A percentile compares a stretch with the other conserved stretches of the same genome.
phyloP scores from a whole-genome alignment of 192 early-diverging fungal species.

The Lobosporangium transversale region DNA sequence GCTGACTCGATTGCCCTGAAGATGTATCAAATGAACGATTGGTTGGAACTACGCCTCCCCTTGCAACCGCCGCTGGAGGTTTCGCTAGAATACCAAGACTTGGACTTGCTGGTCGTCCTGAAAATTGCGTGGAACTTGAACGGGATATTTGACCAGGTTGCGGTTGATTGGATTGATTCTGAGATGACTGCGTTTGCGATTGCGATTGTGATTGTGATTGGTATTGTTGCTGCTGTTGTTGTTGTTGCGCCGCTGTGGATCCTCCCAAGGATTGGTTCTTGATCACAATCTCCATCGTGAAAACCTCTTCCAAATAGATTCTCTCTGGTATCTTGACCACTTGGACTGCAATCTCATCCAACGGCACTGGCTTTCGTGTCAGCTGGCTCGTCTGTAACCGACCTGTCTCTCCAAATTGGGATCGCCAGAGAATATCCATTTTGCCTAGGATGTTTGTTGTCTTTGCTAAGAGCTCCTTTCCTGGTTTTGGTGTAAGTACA shows the following conservation, averaged over 20 bases:
- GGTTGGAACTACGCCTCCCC: conserved; percentile 23
- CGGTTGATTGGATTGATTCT: background rate
- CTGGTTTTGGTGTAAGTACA: conserved; percentile 74
- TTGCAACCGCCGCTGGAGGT: conserved; percentile 39
- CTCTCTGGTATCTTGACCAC: conserved; percentile 56
- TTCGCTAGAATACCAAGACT: conserved; percentile 11
- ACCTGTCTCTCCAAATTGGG: conserved; percentile 88
- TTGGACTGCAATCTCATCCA: conserved; percentile 77
- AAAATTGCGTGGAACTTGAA: conserved; percentile 4
- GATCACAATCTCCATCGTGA: conserved; percentile 65
- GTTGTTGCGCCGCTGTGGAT: conserved; percentile 8
- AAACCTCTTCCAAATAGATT: conserved; percentile 70
- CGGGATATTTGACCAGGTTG: conserved; percentile 1
- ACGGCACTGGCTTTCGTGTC: conserved; percentile 78
- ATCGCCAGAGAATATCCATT: conserved; percentile 95
- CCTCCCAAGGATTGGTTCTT: conserved; percentile 39
- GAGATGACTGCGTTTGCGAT: background rate
- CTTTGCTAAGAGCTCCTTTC: conserved; percentile 66
- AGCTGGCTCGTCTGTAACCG: conserved; percentile 94
- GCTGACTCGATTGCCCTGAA: background rate
- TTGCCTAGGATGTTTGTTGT: conserved; percentile 88
- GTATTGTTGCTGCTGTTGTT: conserved; percentile 8
- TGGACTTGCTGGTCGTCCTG: conserved; percentile 12
- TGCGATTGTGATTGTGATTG: conserved; percentile 4
- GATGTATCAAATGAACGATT: conserved; percentile 13